A percentile compares a stretch with the other conserved stretches of the same genome.
Evolutionary conservation across 129 eudicot genomes (phyloP).

Genomic region (Flaveria linearis): DNA sequence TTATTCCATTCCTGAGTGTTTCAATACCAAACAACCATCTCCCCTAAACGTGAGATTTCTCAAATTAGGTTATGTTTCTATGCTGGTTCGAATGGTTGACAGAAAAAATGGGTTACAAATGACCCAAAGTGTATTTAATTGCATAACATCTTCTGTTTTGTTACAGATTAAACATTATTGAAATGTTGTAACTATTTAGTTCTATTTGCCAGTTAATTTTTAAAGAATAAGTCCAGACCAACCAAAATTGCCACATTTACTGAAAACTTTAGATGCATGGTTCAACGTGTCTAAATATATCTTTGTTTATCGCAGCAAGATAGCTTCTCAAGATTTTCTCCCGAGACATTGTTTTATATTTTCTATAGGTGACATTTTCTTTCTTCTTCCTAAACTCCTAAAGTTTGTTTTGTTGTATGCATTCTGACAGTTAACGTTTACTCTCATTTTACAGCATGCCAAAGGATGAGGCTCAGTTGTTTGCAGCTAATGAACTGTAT

Average conservation of each 20-base stretch:
- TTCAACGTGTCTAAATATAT: constrained; percentile 15
- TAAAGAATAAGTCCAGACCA: neutral
- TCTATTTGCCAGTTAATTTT: neutral
- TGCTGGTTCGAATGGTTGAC: neutral
- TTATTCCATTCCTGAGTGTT: constrained; percentile 73
- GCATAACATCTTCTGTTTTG: neutral
- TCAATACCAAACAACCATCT: constrained; percentile 65
- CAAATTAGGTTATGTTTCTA: neutral
- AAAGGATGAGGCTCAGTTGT: constrained; percentile 86
- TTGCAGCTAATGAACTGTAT: constrained; percentile 93
- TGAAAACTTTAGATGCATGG: constrained; percentile 13
- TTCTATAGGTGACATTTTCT: constrained; percentile 62
- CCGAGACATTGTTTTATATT: constrained; percentile 75
- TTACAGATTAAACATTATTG: neutral
- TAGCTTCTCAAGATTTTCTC: constrained; percentile 63
- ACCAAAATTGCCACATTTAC: neutral
- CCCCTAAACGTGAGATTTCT: constrained; percentile 51
- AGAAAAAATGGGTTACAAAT: neutral
- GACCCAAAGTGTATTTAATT: neutral
- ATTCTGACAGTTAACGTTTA: constrained; percentile 12
- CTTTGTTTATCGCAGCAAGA: constrained; percentile 54
- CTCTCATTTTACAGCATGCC: constrained; percentile 78
- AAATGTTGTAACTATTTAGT: neutral
- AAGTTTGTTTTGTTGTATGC: constrained; percentile 13
- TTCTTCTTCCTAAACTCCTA: neutral